Evolutionary conservation across 2,329 filamentous ascomycete genomes (phyloP).

Genomic region (Alternaria dauci): DNA sequence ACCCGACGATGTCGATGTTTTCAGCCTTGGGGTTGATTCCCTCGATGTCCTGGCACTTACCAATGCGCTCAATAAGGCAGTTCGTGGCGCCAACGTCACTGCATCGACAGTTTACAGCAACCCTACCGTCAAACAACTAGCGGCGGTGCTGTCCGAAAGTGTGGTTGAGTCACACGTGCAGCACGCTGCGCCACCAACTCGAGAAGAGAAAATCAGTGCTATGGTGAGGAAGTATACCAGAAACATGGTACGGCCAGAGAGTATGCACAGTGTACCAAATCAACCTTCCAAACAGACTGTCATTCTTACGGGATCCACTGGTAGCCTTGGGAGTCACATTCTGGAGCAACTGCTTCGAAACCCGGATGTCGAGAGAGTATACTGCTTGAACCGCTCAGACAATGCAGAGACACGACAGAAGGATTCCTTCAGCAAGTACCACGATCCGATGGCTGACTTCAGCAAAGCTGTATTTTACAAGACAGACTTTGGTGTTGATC

Average conservation of each 20-base stretch:
- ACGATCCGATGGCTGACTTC: conserved; percentile 16
- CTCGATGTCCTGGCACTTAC: conserved; percentile 8
- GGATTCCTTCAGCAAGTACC: conserved; percentile 8
- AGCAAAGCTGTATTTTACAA: not conserved
- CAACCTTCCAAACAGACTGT: conserved; percentile 13
- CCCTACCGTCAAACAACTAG: not conserved
- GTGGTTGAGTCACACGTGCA: not conserved
- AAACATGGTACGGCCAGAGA: not conserved
- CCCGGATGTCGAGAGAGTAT: conserved; percentile 24
- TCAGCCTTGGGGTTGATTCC: conserved; percentile 8
- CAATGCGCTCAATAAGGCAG: conserved; percentile 5
- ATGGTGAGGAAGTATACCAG: conserved; percentile 8
- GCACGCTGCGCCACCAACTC: not conserved
- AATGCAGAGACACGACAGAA: conserved; percentile 23
- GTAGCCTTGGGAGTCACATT: conserved; percentile 32
- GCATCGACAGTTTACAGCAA: conserved; percentile 7
- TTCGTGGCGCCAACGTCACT: not conserved
- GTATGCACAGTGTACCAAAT: too few species aligned
- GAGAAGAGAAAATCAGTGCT: conserved; percentile 1
- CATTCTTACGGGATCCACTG: conserved; percentile 36
- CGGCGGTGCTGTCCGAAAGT: not conserved
- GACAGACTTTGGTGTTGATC: conserved; percentile 9
- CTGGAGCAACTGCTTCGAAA: conserved; percentile 29
- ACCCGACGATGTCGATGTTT: not conserved
- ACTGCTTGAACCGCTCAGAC: conserved; percentile 30